Evolutionary conservation across 2,329 filamentous ascomycete species (phyloP).

Genomic region (Fusarium armeniacum): DNA sequence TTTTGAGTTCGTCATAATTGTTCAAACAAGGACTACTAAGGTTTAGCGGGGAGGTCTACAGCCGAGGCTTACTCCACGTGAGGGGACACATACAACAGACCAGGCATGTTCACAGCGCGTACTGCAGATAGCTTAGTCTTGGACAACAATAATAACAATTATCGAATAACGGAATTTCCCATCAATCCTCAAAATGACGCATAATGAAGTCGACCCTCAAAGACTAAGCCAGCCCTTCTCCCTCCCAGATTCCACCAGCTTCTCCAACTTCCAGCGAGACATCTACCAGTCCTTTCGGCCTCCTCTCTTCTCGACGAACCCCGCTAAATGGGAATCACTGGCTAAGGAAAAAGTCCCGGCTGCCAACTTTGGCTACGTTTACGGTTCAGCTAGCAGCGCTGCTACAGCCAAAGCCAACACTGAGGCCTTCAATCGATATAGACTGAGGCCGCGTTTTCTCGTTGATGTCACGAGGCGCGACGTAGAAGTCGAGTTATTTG

Average conservation of each 20-base stretch:
- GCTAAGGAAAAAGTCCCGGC: slow-evolving; percentile 38
- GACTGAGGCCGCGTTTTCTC: slow-evolving; percentile 67
- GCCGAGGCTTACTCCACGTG: slow-evolving; percentile 16
- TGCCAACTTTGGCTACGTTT: slow-evolving; percentile 68
- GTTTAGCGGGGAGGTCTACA: slow-evolving; percentile 7
- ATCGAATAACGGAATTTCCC: not conserved
- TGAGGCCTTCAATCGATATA: slow-evolving; percentile 67
- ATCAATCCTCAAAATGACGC: not conserved
- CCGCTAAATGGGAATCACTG: slow-evolving; percentile 42
- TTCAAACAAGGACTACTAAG: too few species aligned
- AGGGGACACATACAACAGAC: slow-evolving; percentile 3
- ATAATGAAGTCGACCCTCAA: slow-evolving; percentile 18
- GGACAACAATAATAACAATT: not conserved
- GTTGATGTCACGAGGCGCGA: slow-evolving; percentile 60
- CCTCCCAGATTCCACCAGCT: slow-evolving; percentile 37
- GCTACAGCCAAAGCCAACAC: slow-evolving; percentile 73
- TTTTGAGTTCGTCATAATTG: not conserved
- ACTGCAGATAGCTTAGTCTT: not conserved
- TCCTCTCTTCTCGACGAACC: slow-evolving; percentile 41
- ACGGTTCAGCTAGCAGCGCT: slow-evolving; percentile 72
- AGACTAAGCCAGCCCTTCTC: slow-evolving; percentile 20
- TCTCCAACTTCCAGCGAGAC: slow-evolving; percentile 43
- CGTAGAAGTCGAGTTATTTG: slow-evolving; percentile 67
- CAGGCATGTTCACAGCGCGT: not conserved
- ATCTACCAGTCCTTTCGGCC: slow-evolving; percentile 46